A percentile compares a stretch with the other conserved stretches of the same genome.
phyloP scores from a whole-genome alignment of 306 rosid genomes.

The Chamaecrista fasciculata region DNA sequence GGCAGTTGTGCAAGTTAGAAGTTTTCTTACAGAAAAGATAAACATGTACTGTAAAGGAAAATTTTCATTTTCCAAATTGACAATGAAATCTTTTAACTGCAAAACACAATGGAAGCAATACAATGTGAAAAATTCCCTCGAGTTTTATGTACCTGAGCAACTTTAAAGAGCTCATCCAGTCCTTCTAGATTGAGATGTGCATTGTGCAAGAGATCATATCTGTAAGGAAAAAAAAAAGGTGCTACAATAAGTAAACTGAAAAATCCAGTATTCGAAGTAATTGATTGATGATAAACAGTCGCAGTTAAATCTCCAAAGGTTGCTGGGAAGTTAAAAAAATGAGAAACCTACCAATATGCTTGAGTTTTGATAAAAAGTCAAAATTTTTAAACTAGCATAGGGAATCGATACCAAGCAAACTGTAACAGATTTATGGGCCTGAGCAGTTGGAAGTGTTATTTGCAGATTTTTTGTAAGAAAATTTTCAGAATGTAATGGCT shows the following conservation, averaged over 20 bases:
- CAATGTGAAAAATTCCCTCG: not conserved
- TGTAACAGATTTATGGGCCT: no score
- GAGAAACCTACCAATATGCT: constrained; percentile 3
- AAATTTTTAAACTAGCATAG: not conserved
- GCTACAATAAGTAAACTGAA: constrained; percentile 13
- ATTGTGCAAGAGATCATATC: constrained; percentile 94
- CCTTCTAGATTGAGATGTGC: constrained; percentile 94
- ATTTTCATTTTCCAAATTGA: not conserved
- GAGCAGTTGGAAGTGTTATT: no score
- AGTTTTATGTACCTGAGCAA: constrained; percentile 74
- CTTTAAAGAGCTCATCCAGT: constrained; percentile 86
- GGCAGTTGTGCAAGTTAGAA: not conserved
- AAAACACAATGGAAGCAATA: constrained; percentile 7
- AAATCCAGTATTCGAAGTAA: constrained; percentile 14
- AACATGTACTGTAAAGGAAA: not conserved
- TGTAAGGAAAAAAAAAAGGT: constrained; percentile 36
- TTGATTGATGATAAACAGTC: constrained; percentile 4
- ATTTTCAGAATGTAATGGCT: no score
- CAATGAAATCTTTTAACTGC: not conserved
- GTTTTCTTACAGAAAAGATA: constrained; percentile 6
- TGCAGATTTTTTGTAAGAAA: no score
- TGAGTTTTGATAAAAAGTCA: no score
- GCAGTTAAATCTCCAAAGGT: not conserved
- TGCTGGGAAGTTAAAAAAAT: not conserved
- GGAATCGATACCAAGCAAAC: not conserved